Conservation (phyloP, 2,329 filamentous ascomycete genomes). For the Orbilia blumenaviensis region DNA sequence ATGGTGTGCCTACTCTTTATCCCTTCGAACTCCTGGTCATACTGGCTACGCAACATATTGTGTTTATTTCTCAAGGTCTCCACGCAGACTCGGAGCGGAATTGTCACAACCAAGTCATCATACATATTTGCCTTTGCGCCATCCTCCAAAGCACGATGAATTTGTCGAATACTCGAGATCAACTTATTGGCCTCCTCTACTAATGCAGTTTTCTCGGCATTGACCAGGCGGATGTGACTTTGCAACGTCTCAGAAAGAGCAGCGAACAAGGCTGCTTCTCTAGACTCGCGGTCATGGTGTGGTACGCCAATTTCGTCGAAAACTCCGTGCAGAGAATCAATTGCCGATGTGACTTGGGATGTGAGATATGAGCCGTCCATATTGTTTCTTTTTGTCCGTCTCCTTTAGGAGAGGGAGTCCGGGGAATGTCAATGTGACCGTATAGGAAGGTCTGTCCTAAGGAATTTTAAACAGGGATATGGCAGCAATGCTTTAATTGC, state of each 20-base stretch:
- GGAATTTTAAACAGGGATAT: not conserved
- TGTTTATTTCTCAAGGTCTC: slow-evolving; percentile 86
- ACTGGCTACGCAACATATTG: slow-evolving; percentile 77
- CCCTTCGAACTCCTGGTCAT: slow-evolving; percentile 92
- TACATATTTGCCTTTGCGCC: slow-evolving; percentile 51
- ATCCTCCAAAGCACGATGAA: slow-evolving; percentile 61
- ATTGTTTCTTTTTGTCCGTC: slow-evolving; percentile 16
- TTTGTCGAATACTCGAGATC: slow-evolving; percentile 86
- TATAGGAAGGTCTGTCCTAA: not conserved
- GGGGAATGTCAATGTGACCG: slow-evolving; percentile 9
- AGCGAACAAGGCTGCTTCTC: slow-evolving; percentile 90
- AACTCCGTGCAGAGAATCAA: slow-evolving; percentile 75
- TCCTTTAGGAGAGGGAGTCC: slow-evolving; percentile 18
- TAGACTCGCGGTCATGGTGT: slow-evolving; percentile 85
- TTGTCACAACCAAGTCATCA: slow-evolving; percentile 76
- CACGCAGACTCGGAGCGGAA: slow-evolving; percentile 82
- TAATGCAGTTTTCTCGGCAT: slow-evolving; percentile 88
- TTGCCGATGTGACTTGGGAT: slow-evolving; percentile 49
- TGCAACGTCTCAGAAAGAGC: slow-evolving; percentile 91
- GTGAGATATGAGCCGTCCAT: slow-evolving; percentile 52
- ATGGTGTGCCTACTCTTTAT: slow-evolving; percentile 77
- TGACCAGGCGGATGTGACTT: slow-evolving; percentile 85
- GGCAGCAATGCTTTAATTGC: not conserved
- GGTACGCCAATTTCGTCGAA: slow-evolving; percentile 99
- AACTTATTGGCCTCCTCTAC: slow-evolving; percentile 87